Evolutionary conservation across 2,329 filamentous ascomycete species (phyloP).

Genomic region (Pseudogymnoascus sp.): DNA sequence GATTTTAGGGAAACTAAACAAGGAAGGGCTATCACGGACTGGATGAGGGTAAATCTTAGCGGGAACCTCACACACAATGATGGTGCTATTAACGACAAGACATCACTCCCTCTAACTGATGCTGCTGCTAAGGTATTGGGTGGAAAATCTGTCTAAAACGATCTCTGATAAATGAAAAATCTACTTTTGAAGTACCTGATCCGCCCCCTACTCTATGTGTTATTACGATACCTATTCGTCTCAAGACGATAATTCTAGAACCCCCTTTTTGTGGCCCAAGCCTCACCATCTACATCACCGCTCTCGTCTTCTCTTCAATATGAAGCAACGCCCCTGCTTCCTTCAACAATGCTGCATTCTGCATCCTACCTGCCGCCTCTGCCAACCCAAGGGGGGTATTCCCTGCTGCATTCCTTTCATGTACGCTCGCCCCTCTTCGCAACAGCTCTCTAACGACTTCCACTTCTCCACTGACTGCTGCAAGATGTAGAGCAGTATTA

Average conservation of each 20-base stretch:
- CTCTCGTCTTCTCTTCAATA: conserved; percentile 37
- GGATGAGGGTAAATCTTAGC: too few relatives aligned
- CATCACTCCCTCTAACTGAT: too few relatives aligned
- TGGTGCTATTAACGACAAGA: too few relatives aligned
- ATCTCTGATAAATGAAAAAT: too few relatives aligned
- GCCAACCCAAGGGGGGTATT: conserved; percentile 61
- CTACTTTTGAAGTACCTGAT: background rate
- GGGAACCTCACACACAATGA: too few relatives aligned
- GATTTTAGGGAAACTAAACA: too few relatives aligned
- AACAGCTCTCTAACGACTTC: conserved; percentile 54
- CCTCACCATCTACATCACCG: background rate
- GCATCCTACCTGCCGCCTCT: conserved; percentile 47
- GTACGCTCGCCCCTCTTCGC: conserved; percentile 56
- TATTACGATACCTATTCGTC: background rate
- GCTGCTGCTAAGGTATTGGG: too few relatives aligned
- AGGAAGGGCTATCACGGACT: too few relatives aligned
- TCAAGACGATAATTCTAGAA: background rate
- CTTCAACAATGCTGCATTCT: conserved; percentile 46
- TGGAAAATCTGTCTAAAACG: too few relatives aligned
- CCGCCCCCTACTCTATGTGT: background rate
- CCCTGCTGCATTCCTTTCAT: conserved; percentile 56
- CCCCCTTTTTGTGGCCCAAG: background rate
- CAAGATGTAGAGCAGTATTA: conserved; percentile 34
- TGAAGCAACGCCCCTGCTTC: conserved; percentile 55
- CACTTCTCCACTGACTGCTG: conserved; percentile 37